Evolutionary conservation across 2,329 filamentous ascomycete genomes (phyloP).

Genomic region (Simplicillium aogashimaense): DNA sequence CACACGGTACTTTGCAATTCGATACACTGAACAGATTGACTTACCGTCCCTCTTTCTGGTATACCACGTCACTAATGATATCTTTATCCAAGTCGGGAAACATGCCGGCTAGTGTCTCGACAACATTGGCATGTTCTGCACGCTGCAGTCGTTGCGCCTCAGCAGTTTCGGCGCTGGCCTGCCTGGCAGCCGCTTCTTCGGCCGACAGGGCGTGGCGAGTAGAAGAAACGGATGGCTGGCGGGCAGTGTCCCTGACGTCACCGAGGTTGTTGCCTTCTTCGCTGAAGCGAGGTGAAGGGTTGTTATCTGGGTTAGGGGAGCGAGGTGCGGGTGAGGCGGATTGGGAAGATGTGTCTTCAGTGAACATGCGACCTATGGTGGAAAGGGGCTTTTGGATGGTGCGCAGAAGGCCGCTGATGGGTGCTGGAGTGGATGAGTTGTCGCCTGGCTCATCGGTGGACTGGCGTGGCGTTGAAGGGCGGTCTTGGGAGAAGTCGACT

Average conservation of each 20-base stretch:
- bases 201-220: conserved; percentile 47
- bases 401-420: conserved; percentile 75
- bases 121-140: conserved; percentile 80
- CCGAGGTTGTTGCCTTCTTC: conserved; percentile 17
- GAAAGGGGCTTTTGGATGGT: conserved; percentile 87
- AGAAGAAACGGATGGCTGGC: conserved; percentile 18
- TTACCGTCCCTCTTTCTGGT: conserved; percentile 88
- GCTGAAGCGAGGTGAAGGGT: conserved; percentile 18
- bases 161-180: conserved; percentile 82
- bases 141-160: conserved; percentile 76
- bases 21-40: conserved; percentile 22
- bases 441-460: conserved; percentile 19
- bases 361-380: conserved; percentile 91
- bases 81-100: conserved; percentile 92
- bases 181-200: conserved; percentile 79
- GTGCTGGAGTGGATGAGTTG: conserved; percentile 43
- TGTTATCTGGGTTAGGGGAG: conserved; percentile 11
- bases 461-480: conserved; percentile 29
- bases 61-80: conserved; percentile 91
- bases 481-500: background rate
- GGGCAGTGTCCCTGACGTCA: conserved; percentile 17
- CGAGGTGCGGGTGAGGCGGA: conserved; percentile 21
- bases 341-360: conserved; percentile 45
- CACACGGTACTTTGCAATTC: background rate
- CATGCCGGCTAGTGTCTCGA: conserved; percentile 92